Percentiles rank a stretch among this genome's conserved stretches.
These are phyloP conservation scores for Calonectria crousiana DNA, from an alignment of 2,329 filamentous ascomycete species.

Conservation along the genomic window DNA sequence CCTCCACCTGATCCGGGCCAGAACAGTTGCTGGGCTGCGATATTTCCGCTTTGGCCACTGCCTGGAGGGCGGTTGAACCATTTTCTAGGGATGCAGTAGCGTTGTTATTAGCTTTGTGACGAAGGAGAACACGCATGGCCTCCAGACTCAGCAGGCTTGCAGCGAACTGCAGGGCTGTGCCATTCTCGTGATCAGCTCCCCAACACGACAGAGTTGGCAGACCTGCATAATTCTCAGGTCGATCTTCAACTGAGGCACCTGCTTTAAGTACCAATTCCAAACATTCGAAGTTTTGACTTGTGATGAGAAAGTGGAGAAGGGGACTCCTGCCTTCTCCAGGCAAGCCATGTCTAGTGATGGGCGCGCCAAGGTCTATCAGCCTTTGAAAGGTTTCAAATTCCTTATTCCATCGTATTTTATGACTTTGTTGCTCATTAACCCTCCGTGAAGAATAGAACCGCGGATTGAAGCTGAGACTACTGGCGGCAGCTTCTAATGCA, in stretches of 20 bases:
- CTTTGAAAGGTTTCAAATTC: neutral
- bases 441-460: no score
- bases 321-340: neutral
- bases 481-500: neutral
- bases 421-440: neutral
- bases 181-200: no score
- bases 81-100: neutral
- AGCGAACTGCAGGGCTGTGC: neutral
- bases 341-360: neutral
- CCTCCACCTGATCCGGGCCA: neutral
- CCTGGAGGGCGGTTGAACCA: neutral
- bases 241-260: neutral
- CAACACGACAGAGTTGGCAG: no score
- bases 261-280: neutral
- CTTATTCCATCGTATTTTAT: neutral
- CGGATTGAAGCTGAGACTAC: no score
- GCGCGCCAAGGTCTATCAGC: neutral
- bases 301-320: neutral
- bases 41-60: neutral
- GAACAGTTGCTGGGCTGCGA: no score
- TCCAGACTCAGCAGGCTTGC: neutral
- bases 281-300: no score
- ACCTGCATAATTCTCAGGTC: neutral
- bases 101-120: neutral
- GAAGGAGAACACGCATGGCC: neutral